These are phyloP conservation scores for Myotisia sp. DNA, from an alignment of 2,329 filamentous ascomycete genomes.

Conservation along the genomic window DNA sequence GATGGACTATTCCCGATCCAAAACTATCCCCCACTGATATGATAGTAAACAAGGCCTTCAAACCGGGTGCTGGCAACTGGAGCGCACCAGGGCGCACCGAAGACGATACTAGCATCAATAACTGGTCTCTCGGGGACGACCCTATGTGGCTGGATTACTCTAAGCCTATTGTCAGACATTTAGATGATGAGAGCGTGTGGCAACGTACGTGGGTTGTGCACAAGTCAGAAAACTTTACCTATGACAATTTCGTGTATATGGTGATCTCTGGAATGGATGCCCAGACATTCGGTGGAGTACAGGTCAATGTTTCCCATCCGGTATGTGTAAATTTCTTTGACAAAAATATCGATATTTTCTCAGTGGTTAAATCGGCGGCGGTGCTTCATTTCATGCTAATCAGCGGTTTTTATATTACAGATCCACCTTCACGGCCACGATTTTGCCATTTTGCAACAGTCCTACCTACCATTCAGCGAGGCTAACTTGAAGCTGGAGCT, in stretches of 20 bases:
- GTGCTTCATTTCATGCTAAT: no score
- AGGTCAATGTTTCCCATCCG: constrained; percentile 7
- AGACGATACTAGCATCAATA: constrained; percentile 4
- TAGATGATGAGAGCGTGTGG: constrained; percentile 6
- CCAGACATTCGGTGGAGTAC: neutral
- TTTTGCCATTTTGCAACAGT: constrained; percentile 49
- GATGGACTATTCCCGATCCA: constrained; percentile 10
- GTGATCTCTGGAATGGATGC: constrained; percentile 7
- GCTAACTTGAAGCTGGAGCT: constrained; percentile 23
- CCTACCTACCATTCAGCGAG: neutral
- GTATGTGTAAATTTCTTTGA: constrained; percentile 5
- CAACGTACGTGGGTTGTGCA: constrained; percentile 10
- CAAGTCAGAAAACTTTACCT: constrained; percentile 5
- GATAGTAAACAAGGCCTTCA: constrained; percentile 2
- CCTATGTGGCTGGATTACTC: constrained; percentile 11
- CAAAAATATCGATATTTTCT: neutral
- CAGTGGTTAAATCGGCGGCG: no score
- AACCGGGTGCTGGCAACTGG: constrained; percentile 6
- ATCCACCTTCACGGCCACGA: constrained; percentile 58
- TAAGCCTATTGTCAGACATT: constrained; percentile 9
- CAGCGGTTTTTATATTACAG: neutral
- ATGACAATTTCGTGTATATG: constrained; percentile 9
- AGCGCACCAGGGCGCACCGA: constrained; percentile 6
- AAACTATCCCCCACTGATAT: neutral
- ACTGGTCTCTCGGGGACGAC: constrained; percentile 7